Percentiles rank a stretch among this genome's conserved stretches.
phyloP scores from a whole-genome alignment of 352 stramenopile species.

The Phytophthora pinifolia region DNA sequence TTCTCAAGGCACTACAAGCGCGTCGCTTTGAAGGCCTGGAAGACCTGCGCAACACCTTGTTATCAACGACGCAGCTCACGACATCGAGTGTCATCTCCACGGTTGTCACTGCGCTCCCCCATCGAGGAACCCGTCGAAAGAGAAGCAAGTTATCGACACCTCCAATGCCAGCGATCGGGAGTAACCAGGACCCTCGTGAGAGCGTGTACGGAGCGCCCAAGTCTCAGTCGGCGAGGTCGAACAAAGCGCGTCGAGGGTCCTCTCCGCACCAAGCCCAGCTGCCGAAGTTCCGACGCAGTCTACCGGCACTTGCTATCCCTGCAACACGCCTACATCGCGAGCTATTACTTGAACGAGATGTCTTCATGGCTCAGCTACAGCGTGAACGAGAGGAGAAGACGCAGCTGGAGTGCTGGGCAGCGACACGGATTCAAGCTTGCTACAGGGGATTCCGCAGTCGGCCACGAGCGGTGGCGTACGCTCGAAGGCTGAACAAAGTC shows the following conservation, averaged over 20 bases:
- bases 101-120: conserved; percentile 42
- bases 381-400: conserved; percentile 52
- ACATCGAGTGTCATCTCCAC: conserved; percentile 69
- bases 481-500: conserved; percentile 31
- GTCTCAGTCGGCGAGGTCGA: conserved; percentile 34
- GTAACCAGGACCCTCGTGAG: conserved; percentile 37
- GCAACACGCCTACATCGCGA: conserved; percentile 51
- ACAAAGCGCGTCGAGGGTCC: conserved; percentile 28
- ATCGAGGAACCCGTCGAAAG: conserved; percentile 9
- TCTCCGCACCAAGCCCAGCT: conserved; percentile 47
- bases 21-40: conserved; percentile 47
- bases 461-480: conserved; percentile 44
- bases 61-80: conserved; percentile 60
- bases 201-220: conserved; percentile 26
- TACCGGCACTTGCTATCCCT: conserved; percentile 55
- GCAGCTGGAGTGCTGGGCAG: conserved; percentile 55
- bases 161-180: conserved; percentile 4
- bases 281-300: conserved; percentile 47
- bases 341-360: conserved; percentile 50
- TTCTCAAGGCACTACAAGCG: conserved; percentile 30
- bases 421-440: conserved; percentile 64
- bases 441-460: conserved; percentile 55
- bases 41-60: conserved; percentile 33
- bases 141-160: conserved; percentile 9
- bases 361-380: conserved; percentile 59